Percentiles rank a stretch among this genome's conserved stretches.
Conservation (phyloP, 331 rosid species). For the Saraca asoca region DNA sequence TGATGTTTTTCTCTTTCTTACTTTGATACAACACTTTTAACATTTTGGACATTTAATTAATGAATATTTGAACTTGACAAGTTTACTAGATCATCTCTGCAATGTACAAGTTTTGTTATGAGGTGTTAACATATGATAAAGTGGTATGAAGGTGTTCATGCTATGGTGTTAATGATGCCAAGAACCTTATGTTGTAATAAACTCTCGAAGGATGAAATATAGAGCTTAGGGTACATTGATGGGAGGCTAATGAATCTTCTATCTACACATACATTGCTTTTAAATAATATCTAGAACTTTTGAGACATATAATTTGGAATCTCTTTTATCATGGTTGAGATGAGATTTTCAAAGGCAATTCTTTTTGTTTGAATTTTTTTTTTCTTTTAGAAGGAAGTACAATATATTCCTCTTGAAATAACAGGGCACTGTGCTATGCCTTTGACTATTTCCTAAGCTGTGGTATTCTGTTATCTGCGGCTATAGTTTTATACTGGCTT, state of each 20-base stretch:
- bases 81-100: neutral
- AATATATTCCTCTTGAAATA: neutral
- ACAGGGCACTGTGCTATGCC: slow-evolving; percentile 19
- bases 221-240: neutral
- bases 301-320: neutral
- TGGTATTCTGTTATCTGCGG: neutral
- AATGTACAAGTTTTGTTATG: slow-evolving; percentile 10
- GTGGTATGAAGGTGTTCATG: slow-evolving; percentile 1
- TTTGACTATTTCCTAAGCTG: slow-evolving; percentile 15
- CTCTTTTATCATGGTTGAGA: too few relatives aligned
- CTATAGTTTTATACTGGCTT: too few relatives aligned
- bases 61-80: slow-evolving; percentile 2
- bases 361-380: neutral
- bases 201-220: slow-evolving; percentile 11
- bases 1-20: slow-evolving; percentile 11
- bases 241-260: slow-evolving; percentile 7
- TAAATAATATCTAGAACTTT: neutral
- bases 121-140: slow-evolving; percentile 11
- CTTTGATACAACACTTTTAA: slow-evolving; percentile 17
- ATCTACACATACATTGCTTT: neutral
- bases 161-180: slow-evolving; percentile 9
- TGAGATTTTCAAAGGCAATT: too few relatives aligned
- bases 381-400: neutral
- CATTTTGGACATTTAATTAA: slow-evolving; percentile 9
- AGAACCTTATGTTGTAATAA: slow-evolving; percentile 26